phyloP scores from a whole-genome alignment of 202 grass and related monocot species.

The Bolboschoenoplectus hybrid region DNA sequence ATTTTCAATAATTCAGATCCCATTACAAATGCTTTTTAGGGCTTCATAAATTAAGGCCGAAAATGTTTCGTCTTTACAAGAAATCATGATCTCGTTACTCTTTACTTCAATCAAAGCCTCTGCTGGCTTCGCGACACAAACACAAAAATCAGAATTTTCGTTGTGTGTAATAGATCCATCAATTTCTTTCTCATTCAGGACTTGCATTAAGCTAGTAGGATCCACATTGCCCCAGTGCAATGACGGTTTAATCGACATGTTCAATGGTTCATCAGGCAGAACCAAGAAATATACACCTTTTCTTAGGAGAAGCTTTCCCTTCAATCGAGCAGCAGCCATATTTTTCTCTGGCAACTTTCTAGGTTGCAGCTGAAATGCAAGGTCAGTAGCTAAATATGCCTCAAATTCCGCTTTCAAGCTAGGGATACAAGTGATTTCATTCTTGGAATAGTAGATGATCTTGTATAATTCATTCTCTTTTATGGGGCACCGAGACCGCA shows the following conservation, averaged over 20 bases:
- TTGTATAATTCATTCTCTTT: slow-evolving; percentile 48
- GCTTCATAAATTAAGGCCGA: slow-evolving; percentile 52
- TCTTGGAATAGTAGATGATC: slow-evolving; percentile 66
- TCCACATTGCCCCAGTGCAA: slow-evolving; percentile 64
- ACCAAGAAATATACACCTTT: slow-evolving; percentile 66
- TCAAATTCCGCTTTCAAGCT: slow-evolving; percentile 53
- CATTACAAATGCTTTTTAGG: slow-evolving; percentile 54
- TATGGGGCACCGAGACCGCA: slow-evolving; percentile 41
- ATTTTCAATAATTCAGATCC: slow-evolving; percentile 46
- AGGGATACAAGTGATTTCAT: slow-evolving; percentile 48
- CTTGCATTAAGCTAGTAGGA: slow-evolving; percentile 37
- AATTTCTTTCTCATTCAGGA: slow-evolving; percentile 59
- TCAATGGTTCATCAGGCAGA: slow-evolving; percentile 30
- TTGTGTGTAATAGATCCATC: slow-evolving; percentile 44
- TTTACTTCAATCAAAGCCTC: slow-evolving; percentile 58
- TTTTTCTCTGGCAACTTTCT: slow-evolving; percentile 50
- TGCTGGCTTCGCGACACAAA: slow-evolving; percentile 53
- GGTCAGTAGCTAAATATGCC: slow-evolving; percentile 48
- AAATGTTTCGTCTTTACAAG: slow-evolving; percentile 51
- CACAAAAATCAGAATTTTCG: slow-evolving; percentile 19
- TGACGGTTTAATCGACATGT: slow-evolving; percentile 40
- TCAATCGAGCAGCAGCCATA: slow-evolving; percentile 66
- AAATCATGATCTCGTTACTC: slow-evolving; percentile 44
- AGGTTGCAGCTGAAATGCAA: slow-evolving; percentile 59
- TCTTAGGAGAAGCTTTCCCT: slow-evolving; percentile 58